Conservation (phyloP, 495 filamentous ascomycete genomes). For the Hyaloscypha variabilis region DNA sequence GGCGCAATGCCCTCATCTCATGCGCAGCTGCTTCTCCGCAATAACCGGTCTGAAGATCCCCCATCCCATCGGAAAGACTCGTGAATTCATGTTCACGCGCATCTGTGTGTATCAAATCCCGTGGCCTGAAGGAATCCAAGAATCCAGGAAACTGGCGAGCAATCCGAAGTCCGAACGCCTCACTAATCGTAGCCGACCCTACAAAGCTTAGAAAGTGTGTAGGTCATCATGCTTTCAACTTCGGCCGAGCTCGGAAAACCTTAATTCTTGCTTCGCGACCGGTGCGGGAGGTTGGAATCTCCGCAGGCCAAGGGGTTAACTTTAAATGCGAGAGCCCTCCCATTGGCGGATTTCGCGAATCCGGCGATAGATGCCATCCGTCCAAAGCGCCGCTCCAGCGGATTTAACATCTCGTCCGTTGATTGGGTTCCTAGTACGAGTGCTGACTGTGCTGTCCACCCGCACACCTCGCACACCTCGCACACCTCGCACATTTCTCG, state of each 20-base stretch:
- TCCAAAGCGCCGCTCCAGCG: background rate
- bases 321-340: background rate
- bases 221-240: background rate
- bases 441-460: conserved; percentile 13
- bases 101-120: background rate
- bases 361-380: background rate
- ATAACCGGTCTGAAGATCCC: background rate
- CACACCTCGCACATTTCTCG: no score
- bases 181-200: no score
- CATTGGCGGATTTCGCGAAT: background rate
- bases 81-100: background rate
- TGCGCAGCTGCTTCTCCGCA: background rate
- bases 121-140: background rate
- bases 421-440: background rate
- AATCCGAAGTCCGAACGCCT: background rate
- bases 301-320: background rate
- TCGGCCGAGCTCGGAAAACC: background rate
- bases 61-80: background rate
- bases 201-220: no score
- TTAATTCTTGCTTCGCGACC: background rate
- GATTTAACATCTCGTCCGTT: background rate
- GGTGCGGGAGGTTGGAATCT: background rate
- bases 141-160: background rate
- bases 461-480: no score
- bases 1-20: background rate